Evolutionary conservation across 1,139 yeast species (phyloP).

Genomic region (Lodderomyces parapsilosis): DNA sequence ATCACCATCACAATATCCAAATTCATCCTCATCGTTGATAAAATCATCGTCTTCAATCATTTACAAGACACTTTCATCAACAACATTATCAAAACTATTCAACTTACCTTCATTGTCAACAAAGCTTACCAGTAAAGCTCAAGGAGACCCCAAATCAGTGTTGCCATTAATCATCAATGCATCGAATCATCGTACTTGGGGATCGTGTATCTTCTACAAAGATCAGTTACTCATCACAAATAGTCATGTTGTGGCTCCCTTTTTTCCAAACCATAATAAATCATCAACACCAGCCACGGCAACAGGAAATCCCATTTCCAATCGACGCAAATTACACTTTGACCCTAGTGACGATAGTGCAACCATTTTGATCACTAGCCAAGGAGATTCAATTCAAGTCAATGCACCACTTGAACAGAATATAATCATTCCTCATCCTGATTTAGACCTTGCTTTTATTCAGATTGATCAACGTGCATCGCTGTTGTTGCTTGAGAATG

Average conservation of each 20-base stretch:
- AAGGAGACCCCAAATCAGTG: background rate
- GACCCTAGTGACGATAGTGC: background rate
- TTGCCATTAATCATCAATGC: conserved; percentile 9
- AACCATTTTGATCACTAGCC: background rate
- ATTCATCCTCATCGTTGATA: background rate
- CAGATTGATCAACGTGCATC: background rate
- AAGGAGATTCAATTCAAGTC: background rate
- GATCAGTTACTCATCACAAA: conserved; percentile 32
- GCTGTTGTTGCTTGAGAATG: conserved; percentile 1
- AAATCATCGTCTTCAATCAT: background rate
- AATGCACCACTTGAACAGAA: conserved; percentile 12
- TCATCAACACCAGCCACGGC: too few relatives aligned
- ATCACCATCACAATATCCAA: too few relatives aligned
- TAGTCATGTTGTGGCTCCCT: conserved; percentile 28
- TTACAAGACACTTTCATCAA: background rate
- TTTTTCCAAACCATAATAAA: conserved; percentile 4
- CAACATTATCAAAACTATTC: background rate
- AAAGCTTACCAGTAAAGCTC: background rate
- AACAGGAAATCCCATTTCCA: too few relatives aligned
- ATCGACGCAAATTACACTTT: too few relatives aligned
- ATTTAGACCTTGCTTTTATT: conserved; percentile 8
- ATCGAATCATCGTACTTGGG: conserved; percentile 26
- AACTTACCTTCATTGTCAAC: background rate
- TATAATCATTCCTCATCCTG: conserved; percentile 8
- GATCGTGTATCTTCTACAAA: conserved; percentile 32